Evolutionary conservation across 192 early-diverging fungal species (phyloP).

Genomic region (Coemansia aciculifera): DNA sequence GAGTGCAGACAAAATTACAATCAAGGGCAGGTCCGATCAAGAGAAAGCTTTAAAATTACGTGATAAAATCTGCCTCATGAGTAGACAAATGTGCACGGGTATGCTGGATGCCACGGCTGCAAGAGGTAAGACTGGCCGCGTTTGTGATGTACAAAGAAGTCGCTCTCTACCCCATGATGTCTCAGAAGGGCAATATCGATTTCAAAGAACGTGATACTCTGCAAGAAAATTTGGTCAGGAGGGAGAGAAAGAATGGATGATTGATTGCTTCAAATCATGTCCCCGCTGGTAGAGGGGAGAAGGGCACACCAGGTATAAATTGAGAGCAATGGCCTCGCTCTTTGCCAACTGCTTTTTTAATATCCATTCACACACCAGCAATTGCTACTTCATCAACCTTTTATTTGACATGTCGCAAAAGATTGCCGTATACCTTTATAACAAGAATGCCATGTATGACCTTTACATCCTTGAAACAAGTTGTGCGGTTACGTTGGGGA

Average conservation of each 20-base stretch:
- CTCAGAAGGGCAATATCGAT: too few species aligned
- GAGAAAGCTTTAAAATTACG: neutral
- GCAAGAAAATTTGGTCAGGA: too few species aligned
- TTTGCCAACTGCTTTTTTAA: neutral
- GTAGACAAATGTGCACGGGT: neutral
- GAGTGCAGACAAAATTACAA: neutral
- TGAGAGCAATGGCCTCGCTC: neutral
- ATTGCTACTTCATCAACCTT: neutral
- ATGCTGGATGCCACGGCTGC: neutral
- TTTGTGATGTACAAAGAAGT: too few species aligned
- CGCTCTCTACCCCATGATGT: too few species aligned
- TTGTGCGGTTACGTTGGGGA: neutral
- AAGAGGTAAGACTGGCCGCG: neutral
- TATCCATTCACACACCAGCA: neutral
- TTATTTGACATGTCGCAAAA: neutral
- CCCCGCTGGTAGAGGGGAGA: too few species aligned
- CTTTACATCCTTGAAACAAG: neutral
- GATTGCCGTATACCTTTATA: neutral
- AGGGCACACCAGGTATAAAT: neutral
- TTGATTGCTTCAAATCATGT: too few species aligned
- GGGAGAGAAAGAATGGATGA: too few species aligned
- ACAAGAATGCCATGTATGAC: neutral
- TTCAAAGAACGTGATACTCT: too few species aligned
- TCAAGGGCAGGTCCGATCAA: neutral
- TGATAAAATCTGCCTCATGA: neutral